A percentile compares a stretch with the other conserved stretches of the same genome.
phyloP scores from a whole-genome alignment of 2,329 filamentous ascomycete genomes.

The Emergomyces orientalis region DNA sequence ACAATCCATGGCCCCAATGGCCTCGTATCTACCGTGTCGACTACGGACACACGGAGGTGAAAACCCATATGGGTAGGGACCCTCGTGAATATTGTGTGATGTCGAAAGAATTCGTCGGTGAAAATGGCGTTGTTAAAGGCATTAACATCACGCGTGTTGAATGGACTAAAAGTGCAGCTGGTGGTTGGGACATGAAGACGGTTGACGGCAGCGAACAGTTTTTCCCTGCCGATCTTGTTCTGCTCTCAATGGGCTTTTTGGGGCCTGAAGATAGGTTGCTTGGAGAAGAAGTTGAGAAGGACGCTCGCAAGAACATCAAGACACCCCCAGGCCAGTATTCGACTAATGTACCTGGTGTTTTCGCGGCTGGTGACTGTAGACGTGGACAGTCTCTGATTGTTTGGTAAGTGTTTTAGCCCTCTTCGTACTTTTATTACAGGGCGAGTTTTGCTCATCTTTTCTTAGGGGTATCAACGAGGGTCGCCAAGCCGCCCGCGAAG shows the following conservation, averaged over 20 bases:
- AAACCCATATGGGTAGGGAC: conserved; percentile 91
- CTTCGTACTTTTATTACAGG: not conserved
- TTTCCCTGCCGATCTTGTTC: conserved; percentile 90
- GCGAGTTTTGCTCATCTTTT: conserved; percentile 11
- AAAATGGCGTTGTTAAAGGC: conserved; percentile 77
- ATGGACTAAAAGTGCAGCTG: conserved; percentile 81
- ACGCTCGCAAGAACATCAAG: conserved; percentile 92
- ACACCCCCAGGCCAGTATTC: conserved; percentile 77
- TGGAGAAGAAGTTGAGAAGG: conserved; percentile 81
- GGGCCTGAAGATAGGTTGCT: conserved; percentile 84
- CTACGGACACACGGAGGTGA: conserved; percentile 92
- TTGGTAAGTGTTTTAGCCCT: conserved; percentile 55
- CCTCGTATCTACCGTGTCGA: conserved; percentile 97
- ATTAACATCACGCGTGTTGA: conserved; percentile 94
- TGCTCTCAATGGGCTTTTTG: conserved; percentile 95
- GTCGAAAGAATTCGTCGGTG: conserved; percentile 93
- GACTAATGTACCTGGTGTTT: conserved; percentile 80
- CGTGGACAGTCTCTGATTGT: conserved; percentile 93
- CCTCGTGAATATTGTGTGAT: conserved; percentile 97
- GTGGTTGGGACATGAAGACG: conserved; percentile 98
- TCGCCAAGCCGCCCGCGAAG: conserved; percentile 81
- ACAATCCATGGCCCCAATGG: conserved; percentile 99
- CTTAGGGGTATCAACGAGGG: conserved; percentile 90
- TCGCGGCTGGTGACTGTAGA: conserved; percentile 89
- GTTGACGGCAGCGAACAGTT: conserved; percentile 86